Base-by-base conservation (phyloP, 2,329 filamentous ascomycete genomes). In the Zelopaecilomyces penicillatus region DNA sequence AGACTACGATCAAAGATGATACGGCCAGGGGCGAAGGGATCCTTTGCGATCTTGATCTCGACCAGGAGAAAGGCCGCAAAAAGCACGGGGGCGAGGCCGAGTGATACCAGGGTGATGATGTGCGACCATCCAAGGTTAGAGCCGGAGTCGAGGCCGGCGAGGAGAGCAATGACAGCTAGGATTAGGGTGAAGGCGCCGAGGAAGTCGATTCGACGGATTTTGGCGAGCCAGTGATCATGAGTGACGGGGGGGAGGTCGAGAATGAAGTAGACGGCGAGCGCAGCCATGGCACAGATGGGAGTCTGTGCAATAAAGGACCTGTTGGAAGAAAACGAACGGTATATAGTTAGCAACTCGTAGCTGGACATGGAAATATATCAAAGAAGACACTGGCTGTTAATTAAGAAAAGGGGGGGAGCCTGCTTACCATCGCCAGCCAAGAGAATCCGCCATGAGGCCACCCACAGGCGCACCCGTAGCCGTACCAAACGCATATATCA, bases 11-110 rank as follows among this genome's bases (percentile, higher is more conserved):
- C 74, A 55, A 87, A 80, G 51, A 90, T 83, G 53, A 90, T 77
- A 54, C 80, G 82, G 7, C 81, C 78, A 0, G 87, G 86, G 0
- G 85, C 85, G 53, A 91, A 87, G 0, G 87, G 86, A 46, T 88
- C 75, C 1, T 71, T 63, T 0, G 85, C 85, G 8, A 87, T 63
- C 50, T 76, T 77, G 51, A 74, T 72, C 65, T 91, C 87, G 44
- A 89, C 71, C 27, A 82, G 59, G 27, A 87, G 52, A 61, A 91
- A 90, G n/a, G 79, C 48, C 26, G 70, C 61, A 57, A 87, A 86
- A 2, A 87, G 65, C 0, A 74, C 65, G 0, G 75, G 62, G 0
- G 80, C 76, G 5, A 76, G 56, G 28, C 68, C 66, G 4, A 88
- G 68, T 1, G 76, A 73, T 7, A 71, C 62, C 30, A 85, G 65